Base-by-base conservation (phyloP, 1,284 basidiomycete species). In the Boletus holoroseus region DNA sequence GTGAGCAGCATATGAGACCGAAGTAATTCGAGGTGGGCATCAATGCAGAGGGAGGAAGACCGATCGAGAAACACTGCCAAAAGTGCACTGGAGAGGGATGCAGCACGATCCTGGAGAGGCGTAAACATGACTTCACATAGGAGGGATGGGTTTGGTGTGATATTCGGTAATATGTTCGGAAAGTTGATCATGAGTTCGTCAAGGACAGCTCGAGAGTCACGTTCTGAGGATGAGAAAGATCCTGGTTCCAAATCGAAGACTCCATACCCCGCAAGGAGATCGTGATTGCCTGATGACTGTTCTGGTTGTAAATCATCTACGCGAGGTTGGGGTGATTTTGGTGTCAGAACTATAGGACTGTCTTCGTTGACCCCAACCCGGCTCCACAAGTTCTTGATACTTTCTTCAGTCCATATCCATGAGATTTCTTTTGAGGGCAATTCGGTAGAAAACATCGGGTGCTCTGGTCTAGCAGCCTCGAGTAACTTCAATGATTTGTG, bases 191-290 rank as follows among this genome's bases (percentile, higher is more conserved):
- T 69, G 60, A 89, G 84, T 1, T 58, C 56, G 26, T 69, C 63
- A 5, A 83, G 68, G 43, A 63, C 49, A 2, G 62, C 49, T 24
- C 62, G 62, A 38, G 68, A 62, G 31, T 67, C 58, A 7, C 55
- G 49, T 42, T 67, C 59, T 2, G 68, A 55, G n/a, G 62, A 58
- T 13, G 68, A 47, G 43, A 71, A 68, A 5, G 68, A 50, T 1
- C 81, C 83, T 11, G 88, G 88, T 52, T 82, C 77, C 22, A 83
- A 68, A 58, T 88, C 83, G 55, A 85, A 91, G 3, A 83, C 51
- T 6, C 62, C 65, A 60, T 90, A 82, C 1, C 70, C 70, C 5
- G 63, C 58, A 15, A 88, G 71, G 3, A 71, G 60, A 39, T 67
- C 58, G 47, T 68, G 65, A 16, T 56, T 20, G 5, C 27, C 42